Evolutionary conservation across 257 asterid species (phyloP).

Genomic region (Fraxinus quadrangulata): DNA sequence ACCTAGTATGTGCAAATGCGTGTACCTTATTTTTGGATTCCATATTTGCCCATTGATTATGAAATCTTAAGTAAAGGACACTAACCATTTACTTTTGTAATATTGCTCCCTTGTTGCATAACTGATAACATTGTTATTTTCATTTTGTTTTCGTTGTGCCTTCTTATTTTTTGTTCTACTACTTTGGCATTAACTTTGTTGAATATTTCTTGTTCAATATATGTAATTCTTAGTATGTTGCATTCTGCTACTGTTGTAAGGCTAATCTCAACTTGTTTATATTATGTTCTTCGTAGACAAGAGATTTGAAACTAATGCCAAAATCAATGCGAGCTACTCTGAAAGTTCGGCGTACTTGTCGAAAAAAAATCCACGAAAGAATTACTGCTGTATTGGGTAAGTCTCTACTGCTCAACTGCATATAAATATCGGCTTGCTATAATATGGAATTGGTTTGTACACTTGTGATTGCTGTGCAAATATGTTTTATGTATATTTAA

Average conservation of each 20-base stretch:
- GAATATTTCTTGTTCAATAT: neutral
- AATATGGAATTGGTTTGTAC: neutral
- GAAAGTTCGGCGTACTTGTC: slow-evolving; percentile 66
- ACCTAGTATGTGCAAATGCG: neutral
- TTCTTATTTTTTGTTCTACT: neutral
- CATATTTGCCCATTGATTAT: slow-evolving; percentile 3
- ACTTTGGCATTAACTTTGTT: neutral
- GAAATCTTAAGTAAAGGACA: slow-evolving; percentile 3
- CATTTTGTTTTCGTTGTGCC: too few relatives aligned
- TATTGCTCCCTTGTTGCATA: neutral
- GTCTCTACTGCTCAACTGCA: slow-evolving; percentile 21
- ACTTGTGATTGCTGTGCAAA: neutral
- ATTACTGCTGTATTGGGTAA: slow-evolving; percentile 67
- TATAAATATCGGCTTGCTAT: neutral
- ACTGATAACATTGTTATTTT: neutral
- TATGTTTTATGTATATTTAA: slow-evolving; percentile 2
- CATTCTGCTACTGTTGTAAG: slow-evolving; percentile 1
- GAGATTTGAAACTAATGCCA: slow-evolving; percentile 76
- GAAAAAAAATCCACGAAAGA: slow-evolving; percentile 87
- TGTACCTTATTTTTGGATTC: slow-evolving; percentile 12
- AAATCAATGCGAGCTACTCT: slow-evolving; percentile 48
- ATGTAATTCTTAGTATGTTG: slow-evolving; percentile 2
- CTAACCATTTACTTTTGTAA: neutral
- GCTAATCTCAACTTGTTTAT: slow-evolving; percentile 13
- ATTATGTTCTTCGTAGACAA: slow-evolving; percentile 52